Evolutionary conservation across 345 rosid species (phyloP).

Genomic region (Xanthoceras sorbifolium): DNA sequence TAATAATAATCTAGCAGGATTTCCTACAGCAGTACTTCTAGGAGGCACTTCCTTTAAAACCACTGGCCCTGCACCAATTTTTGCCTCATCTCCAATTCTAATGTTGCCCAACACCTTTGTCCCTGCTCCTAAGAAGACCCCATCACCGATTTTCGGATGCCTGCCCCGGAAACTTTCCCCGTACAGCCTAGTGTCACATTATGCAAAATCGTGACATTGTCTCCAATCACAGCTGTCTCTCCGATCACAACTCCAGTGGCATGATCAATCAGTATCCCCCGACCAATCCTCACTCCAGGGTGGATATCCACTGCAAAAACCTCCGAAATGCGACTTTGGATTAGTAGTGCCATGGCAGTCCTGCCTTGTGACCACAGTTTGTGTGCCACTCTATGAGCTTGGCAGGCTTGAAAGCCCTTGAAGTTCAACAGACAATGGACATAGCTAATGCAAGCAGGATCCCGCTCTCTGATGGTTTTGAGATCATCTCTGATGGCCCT

Average conservation of each 20-base stretch:
- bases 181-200: constrained; percentile 29
- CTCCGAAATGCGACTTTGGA: constrained; percentile 26
- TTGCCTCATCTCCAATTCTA: constrained; percentile 24
- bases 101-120: constrained; percentile 23
- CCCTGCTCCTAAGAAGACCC: constrained; percentile 27
- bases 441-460: constrained; percentile 25
- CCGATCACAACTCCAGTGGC: constrained; percentile 28
- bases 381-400: constrained; percentile 26
- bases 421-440: constrained; percentile 22
- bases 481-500: constrained; percentile 16
- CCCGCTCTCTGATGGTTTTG: constrained; percentile 16
- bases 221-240: constrained; percentile 18
- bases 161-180: constrained; percentile 18
- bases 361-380: constrained; percentile 25
- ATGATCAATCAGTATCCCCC: constrained; percentile 24
- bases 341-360: constrained; percentile 11
- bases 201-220: constrained; percentile 25
- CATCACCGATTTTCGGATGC: constrained; percentile 26
- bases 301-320: constrained; percentile 29
- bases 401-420: constrained; percentile 30
- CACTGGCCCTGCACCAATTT: constrained; percentile 28
- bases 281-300: constrained; percentile 27
- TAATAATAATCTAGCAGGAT: constrained; percentile 21
- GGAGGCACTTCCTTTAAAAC: constrained; percentile 29
- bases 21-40: constrained; percentile 23